A percentile compares a stretch with the other conserved stretches of the same genome.
Conservation (phyloP, 2,329 filamentous ascomycete species). For the Myriosclerotinia scirpicola region DNA sequence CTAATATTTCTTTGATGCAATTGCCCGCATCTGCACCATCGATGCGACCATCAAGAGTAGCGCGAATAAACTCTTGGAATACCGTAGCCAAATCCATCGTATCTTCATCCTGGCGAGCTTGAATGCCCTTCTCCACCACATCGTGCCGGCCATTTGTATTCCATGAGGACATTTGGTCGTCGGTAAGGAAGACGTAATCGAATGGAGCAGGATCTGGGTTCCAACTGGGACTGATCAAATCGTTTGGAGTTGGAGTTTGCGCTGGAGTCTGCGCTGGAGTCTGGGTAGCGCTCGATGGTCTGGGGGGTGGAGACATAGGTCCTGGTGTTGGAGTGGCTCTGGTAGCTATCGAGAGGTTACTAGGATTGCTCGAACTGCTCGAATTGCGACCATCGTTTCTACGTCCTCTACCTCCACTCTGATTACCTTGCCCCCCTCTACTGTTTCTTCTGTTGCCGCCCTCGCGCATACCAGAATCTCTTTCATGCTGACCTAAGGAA, state of each 20-base stretch:
- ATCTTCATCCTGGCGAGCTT: slow-evolving; percentile 67
- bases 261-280: slow-evolving; percentile 35
- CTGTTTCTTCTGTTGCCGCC: slow-evolving; percentile 49
- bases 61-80: slow-evolving; percentile 82
- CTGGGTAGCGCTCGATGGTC: slow-evolving; percentile 37
- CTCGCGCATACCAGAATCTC: slow-evolving; percentile 51
- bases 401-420: slow-evolving; percentile 35
- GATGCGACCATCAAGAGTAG: slow-evolving; percentile 69
- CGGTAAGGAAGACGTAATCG: slow-evolving; percentile 74
- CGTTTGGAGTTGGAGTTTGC: slow-evolving; percentile 30
- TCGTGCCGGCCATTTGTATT: slow-evolving; percentile 62
- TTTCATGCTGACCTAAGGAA: slow-evolving; percentile 57
- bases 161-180: slow-evolving; percentile 69
- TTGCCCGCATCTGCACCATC: slow-evolving; percentile 67
- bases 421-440: slow-evolving; percentile 46
- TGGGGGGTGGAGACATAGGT: slow-evolving; percentile 41
- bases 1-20: slow-evolving; percentile 72
- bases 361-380: slow-evolving; percentile 28
- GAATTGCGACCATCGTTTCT: slow-evolving; percentile 37
- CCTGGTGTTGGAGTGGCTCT: slow-evolving; percentile 40
- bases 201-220: slow-evolving; percentile 47
- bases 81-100: slow-evolving; percentile 66
- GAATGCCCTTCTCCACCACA: slow-evolving; percentile 63
- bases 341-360: slow-evolving; percentile 35
- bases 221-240: slow-evolving; percentile 38